phyloP scores from a whole-genome alignment of 1,284 basidiomycete species.

The Albatrellus sp. region DNA sequence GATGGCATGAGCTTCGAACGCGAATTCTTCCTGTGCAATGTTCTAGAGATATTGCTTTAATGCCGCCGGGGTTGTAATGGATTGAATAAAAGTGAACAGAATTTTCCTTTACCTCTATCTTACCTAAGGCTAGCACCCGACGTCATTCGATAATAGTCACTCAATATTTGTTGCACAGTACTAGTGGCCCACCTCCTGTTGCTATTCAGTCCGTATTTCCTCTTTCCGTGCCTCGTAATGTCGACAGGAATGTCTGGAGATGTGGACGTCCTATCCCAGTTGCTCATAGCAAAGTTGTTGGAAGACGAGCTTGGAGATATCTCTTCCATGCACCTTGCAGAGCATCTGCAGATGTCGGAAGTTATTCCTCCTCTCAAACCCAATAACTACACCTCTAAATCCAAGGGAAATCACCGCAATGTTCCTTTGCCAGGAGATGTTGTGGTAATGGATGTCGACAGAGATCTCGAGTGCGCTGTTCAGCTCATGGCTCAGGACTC shows the following conservation, averaged over 20 bases:
- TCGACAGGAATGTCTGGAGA: background rate
- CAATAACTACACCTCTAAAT: conserved; percentile 14
- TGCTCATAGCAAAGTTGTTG: conserved; percentile 24
- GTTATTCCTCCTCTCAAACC: conserved; percentile 8
- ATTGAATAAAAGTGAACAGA: too few species aligned
- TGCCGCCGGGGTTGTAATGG: too few species aligned
- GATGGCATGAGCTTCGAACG: too few species aligned
- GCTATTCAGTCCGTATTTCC: too few species aligned
- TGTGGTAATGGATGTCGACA: conserved; percentile 11
- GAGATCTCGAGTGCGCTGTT: conserved; percentile 17
- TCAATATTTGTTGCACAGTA: too few species aligned
- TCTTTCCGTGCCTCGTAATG: too few species aligned
- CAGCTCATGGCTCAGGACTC: conserved; percentile 19
- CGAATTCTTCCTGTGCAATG: too few species aligned
- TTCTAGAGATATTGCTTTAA: too few species aligned
- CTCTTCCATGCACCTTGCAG: conserved; percentile 18
- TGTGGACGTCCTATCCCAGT: conserved; percentile 15
- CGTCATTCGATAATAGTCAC: too few species aligned
- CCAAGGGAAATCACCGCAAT: conserved; percentile 12
- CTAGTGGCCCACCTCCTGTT: too few species aligned
- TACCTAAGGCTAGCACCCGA: too few species aligned
- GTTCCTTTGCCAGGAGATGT: conserved; percentile 5
- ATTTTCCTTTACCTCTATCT: too few species aligned
- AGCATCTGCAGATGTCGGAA: conserved; percentile 21
- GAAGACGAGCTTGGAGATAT: conserved; percentile 20